Base-by-base conservation (phyloP, 352 stramenopile species). In the Saprolegnia diclina region DNA sequence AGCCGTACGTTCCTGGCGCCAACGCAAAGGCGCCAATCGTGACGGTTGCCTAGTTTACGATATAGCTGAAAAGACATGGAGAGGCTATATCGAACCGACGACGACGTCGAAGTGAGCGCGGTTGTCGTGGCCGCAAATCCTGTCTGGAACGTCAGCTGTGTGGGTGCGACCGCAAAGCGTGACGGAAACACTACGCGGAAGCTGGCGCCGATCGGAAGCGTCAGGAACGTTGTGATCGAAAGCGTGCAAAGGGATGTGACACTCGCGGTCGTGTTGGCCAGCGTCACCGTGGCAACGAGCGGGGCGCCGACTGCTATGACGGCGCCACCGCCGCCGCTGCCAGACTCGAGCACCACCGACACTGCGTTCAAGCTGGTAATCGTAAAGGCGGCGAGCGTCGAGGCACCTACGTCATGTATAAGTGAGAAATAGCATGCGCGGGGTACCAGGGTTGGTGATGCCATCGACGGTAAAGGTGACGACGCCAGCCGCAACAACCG, bases 391-490 rank as follows among this genome's bases (percentile, higher is more conserved):
- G 63, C 61, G 0, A 81, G 82, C 7, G 73, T 76, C 1, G 78
- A 78, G 6, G 72, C 71, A 11, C 82, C 82, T 90, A 55, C 77
- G 13, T 10, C 24, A 4, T 29, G 87, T 87, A 56, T n/a, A n/a
- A n/a, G n/a, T n/a, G 14, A 48, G 38, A 3, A 13, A 42, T 52
- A 40, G 18, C 11, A 64, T 40, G 26, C 22, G 48, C n/a, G 29
- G 29, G 21, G 14, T 46, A 81, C 82, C 82, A 79, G 81, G 79
- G 72, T 85, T 86, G 1, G 76, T 78, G 67, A 91, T 81, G n/a
- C 73, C 75, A 24, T 80, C 73, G 29, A 88, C 56, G 0, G 73
- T 76, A 64, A 91, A 89, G 13, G 67, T 70, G 59, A 88, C 66
- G 5, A 22, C 37, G 16, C 76, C 81, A 22, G 72, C 35, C 4